phyloP scores from a whole-genome alignment of 495 filamentous ascomycete species.

The Penicillium daleae region DNA sequence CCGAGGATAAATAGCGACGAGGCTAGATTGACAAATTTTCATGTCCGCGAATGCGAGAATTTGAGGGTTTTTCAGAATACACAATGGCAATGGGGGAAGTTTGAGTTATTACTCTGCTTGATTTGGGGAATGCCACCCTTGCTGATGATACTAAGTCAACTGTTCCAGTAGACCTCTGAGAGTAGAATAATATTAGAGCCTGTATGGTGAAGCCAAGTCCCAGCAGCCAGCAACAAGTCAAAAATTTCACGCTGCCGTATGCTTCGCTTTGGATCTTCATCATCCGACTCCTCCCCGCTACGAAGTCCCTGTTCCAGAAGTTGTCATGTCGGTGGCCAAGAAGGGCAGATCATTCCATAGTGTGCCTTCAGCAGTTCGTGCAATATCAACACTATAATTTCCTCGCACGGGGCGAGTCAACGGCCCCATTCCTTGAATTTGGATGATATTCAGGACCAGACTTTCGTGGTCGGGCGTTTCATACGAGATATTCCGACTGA shows the following conservation, averaged over 20 bases:
- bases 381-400: not conserved
- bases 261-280: too few relatives aligned
- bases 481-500: not conserved
- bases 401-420: not conserved
- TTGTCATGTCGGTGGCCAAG: not conserved
- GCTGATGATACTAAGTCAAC: too few relatives aligned
- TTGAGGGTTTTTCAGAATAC: conserved; percentile 32
- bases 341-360: not conserved
- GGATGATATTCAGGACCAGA: not conserved
- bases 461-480: not conserved
- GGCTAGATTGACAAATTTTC: conserved; percentile 36
- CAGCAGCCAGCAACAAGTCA: too few relatives aligned
- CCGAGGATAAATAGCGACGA: conserved; percentile 34
- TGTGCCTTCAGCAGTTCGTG: not conserved
- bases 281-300: too few relatives aligned
- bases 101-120: too few relatives aligned
- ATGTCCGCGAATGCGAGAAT: conserved; percentile 23
- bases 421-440: not conserved
- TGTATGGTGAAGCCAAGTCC: too few relatives aligned
- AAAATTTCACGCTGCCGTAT: too few relatives aligned
- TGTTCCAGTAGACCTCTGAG: too few relatives aligned
- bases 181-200: too few relatives aligned
- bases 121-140: too few relatives aligned
- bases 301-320: not conserved
- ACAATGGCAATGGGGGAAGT: conserved; percentile 35